Conservation (phyloP, 73 alveolate species). For the Tetrahymena elliotti region DNA sequence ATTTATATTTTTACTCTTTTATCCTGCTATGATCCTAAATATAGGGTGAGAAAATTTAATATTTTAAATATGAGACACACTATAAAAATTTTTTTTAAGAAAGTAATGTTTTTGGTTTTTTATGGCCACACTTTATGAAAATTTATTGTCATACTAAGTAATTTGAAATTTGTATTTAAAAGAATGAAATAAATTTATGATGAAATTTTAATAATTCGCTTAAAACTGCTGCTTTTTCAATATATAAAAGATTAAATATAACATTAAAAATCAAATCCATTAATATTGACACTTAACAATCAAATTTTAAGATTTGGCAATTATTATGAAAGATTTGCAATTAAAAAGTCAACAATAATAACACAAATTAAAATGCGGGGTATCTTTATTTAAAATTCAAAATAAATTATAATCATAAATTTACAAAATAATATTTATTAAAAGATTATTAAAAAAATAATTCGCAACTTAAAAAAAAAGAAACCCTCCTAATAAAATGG, state of each 20-base stretch:
- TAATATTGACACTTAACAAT: background rate
- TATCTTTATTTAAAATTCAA: background rate
- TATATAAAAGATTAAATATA: background rate
- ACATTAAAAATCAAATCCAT: background rate
- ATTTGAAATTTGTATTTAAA: background rate
- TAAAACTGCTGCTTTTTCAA: background rate
- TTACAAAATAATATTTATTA: background rate
- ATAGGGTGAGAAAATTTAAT: background rate
- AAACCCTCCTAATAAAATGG: background rate
- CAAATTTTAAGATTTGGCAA: background rate
- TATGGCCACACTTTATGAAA: background rate
- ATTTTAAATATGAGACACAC: background rate
- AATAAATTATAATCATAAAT: background rate
- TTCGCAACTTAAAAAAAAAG: background rate
- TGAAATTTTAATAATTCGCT: background rate
- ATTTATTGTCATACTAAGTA: background rate
- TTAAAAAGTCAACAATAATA: background rate
- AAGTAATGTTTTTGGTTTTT: background rate
- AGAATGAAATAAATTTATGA: background rate
- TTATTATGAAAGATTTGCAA: background rate
- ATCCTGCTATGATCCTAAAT: no score
- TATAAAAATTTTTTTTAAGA: background rate
- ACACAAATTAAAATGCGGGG: background rate
- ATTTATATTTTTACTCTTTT: background rate
- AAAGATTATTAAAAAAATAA: background rate